Percentiles rank a stretch among this genome's conserved stretches.
Conservation (phyloP, 2,329 filamentous ascomycete genomes). For the Calonectria hawksworthii region DNA sequence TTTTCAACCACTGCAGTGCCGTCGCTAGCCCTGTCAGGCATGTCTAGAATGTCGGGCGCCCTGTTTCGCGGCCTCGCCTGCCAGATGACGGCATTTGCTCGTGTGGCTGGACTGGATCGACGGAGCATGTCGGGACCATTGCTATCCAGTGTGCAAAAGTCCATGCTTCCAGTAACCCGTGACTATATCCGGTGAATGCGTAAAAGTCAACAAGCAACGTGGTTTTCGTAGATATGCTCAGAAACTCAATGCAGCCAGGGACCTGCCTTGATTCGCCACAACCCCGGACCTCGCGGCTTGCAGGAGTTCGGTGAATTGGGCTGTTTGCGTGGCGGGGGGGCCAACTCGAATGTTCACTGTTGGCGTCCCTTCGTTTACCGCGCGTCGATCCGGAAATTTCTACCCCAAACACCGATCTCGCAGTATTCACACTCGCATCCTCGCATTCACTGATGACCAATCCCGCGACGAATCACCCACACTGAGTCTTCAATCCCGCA, state of each 20-base stretch:
- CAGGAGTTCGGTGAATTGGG: neutral
- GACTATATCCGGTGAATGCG: neutral
- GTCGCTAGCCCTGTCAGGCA: constrained; percentile 8
- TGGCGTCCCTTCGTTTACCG: constrained; percentile 7
- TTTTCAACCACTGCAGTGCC: neutral
- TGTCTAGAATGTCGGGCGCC: constrained; percentile 5
- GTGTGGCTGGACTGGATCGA: neutral
- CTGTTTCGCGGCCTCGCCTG: neutral
- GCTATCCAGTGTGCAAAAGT: neutral
- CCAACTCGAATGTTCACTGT: neutral
- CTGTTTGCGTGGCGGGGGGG: constrained; percentile 8
- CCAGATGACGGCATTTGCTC: neutral
- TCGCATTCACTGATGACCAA: neutral
- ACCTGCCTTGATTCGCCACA: constrained; percentile 8
- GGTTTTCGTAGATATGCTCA: constrained; percentile 9
- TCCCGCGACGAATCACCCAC: neutral
- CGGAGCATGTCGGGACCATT: neutral
- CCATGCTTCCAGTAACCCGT: neutral
- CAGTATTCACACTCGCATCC: neutral
- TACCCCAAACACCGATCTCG: constrained; percentile 13
- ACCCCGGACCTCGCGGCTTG: neutral
- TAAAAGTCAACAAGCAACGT: neutral
- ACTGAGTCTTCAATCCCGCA: neutral
- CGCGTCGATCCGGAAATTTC: constrained; percentile 11
- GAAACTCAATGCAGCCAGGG: constrained; percentile 3